Evolutionary conservation across 2,329 filamentous ascomycete species (phyloP), one percentile per base, ranked within the genome.

Genomic region (Penicillium occitanis): DNA sequence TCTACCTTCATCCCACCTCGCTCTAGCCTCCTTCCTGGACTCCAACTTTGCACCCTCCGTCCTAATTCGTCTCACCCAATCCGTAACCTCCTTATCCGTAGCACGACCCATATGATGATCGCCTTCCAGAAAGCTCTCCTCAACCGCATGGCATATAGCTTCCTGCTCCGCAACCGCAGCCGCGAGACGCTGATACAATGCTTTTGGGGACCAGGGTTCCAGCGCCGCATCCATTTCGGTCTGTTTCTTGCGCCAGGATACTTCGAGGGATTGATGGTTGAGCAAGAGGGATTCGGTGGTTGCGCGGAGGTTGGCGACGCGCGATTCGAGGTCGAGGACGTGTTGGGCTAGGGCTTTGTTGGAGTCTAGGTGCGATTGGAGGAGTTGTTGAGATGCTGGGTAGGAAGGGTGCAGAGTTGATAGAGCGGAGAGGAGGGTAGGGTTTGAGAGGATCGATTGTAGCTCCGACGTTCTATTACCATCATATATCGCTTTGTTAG

Each of bases 1-100:
- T 70, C 94, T 85, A 28, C 94, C 93, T 79, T 98, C 94, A 76
- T 98, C 95, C 95, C 95, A 98, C 72, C 95, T 86, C 73, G 93
- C 91, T 78, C 93, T 96, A 70, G 92, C 87, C 81, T 98, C 95
- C 74, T 90, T 88, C 66, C 95, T 85, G 63, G 93, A 82, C 74
- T 95, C 96, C 68, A 90, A 89, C 66, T 90, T 81, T 71, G 91
- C 90, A 75, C 89, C 91, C 10, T 91, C 91, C 71, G 94, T 93
- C 71, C 92, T 85, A 69, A 96, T 91, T 72, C 90, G 82, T 73
- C 89, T 85, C 22, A 97, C 87, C 88, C 95, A 98, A 67, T 98
- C 94, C 1, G 85, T 83, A 30, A 91, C 88, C 79, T 98, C 95
- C 74, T 91, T 87, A 80, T 97, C 93, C 28, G 86, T 88, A 2